Evolutionary conservation across 2,329 filamentous ascomycete species (phyloP), one percentile per base, ranked within the genome.

Genomic region (Aspergillus persii): DNA sequence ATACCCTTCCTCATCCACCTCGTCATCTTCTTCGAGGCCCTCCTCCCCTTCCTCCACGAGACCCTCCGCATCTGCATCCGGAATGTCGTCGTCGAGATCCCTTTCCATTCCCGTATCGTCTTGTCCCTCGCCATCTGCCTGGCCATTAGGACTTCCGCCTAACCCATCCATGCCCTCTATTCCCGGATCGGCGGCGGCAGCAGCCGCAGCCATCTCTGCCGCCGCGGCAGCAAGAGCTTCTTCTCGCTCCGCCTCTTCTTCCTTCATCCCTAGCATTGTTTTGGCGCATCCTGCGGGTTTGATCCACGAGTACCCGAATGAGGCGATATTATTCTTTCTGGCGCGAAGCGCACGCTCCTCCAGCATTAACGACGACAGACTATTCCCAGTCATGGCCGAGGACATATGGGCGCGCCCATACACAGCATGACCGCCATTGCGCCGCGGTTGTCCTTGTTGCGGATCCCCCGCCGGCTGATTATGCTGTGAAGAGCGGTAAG

Each of bases 291-390:
- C 95, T 0, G 92, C 92, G 0, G 95, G 95, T 59, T 89, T 90
- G 57, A 99, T 88, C 95, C 95, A 99, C 49, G 85, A 85, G 65
- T 88, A 90, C 61, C 95, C 95, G 71, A 96, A 97, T 69, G 92
- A 90, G 51, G 89, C 86, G 31, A 98, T 89, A 65, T 94, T 92
- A 51, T 86, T 79, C 69, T 93, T 92, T 50, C 94, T 91, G 8
- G 89, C 84, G 56, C 88, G 85, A 64, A 96, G 83, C 59, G 87
- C 84, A 61, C 87, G 84, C 77, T 98, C 95, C 72, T 97, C 94
- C 47, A 86, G 79, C 29, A 85, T 82, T 9, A 96, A 84, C 2
- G 88, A 82, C 8, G 89, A 84, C 3, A 96, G 86, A 2, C 84
- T 81, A 29, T 75, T 88, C 83, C 66, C 84, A 79, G 71, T 87